Evolutionary conservation across 805 yeast genomes (phyloP), one percentile per base, ranked within the genome.

Genomic region (Metschnikowia colocasiae): DNA sequence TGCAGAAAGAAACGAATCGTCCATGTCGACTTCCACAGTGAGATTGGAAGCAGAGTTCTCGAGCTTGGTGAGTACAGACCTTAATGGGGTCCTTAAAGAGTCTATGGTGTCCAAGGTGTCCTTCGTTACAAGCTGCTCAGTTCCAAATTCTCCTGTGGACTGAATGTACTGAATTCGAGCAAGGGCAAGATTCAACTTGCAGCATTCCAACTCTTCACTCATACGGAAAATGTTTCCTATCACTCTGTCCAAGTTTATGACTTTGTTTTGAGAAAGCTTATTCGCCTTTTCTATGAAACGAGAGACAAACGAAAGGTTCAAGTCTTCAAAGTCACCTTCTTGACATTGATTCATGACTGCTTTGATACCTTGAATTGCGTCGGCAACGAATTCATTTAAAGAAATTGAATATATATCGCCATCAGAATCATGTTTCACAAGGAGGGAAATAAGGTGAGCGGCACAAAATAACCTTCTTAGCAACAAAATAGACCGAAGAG

Each of bases 311-410:
- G 23, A 13, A 16, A 32, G 36, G 22, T 32, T 13, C 6, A 32
- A 30, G 8, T 32, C 13, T 18, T 40, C 44, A 20, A 22, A 23
- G 19, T 40, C 42, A 8, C 34, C 42, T n/a, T 39, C 42, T 39
- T n/a, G 42, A 12, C 23, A 22, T 39, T 20, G 23, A 5, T 19
- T 29, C 34, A 39, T 27, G 15, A 29, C 26, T 13, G 34, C n/a
- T 20, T 19, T 29, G 26, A 39, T 39, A 20, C 20, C 42, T 29
- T 29, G 25, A 27, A 30, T 9, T 9, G 26, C 42, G 19, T 13
- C 9, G n/a, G 18, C 19, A n/a, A 39, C n/a, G 18, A 8, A 20
- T n/a, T 39, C 33, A 9, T 30, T 20, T 19, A 39, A 19, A 3
- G 18, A 4, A 3, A 10, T 13, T 27, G 27, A 19, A 30, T 27